A percentile compares a stretch with the other conserved stretches of the same genome.
phyloP scores from a whole-genome alignment of 1,284 basidiomycete species.

The Trichosporon faecale region DNA sequence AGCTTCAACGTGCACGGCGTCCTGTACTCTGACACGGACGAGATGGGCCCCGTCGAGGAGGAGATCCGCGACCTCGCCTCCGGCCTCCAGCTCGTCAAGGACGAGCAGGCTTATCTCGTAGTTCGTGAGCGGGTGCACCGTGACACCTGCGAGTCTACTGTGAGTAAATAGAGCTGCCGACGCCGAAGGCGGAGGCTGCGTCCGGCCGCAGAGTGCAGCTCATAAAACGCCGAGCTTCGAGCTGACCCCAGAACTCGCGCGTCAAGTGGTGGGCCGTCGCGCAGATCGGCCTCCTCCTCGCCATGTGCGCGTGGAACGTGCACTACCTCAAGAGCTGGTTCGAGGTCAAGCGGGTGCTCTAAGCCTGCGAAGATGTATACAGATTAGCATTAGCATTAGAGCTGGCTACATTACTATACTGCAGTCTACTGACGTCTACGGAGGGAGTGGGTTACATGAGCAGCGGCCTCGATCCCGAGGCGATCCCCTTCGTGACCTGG shows the following conservation, averaged over 20 bases:
- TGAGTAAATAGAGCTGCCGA: constrained; percentile 49
- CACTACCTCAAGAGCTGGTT: constrained; percentile 94
- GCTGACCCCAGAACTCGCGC: constrained; percentile 64
- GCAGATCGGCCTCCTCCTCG: constrained; percentile 80
- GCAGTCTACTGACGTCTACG: background rate
- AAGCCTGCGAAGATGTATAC: constrained; percentile 22
- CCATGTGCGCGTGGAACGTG: constrained; percentile 92
- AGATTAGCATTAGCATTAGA: background rate
- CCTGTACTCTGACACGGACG: constrained; percentile 60
- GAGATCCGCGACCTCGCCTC: constrained; percentile 88
- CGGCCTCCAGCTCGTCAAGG: constrained; percentile 85
- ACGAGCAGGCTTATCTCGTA: constrained; percentile 98
- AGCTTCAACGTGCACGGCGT: constrained; percentile 99
- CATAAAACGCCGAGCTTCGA: background rate
- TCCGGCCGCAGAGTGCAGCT: background rate
- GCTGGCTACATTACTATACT: too few relatives aligned
- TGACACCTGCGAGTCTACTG: constrained; percentile 58
- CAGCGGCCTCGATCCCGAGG: background rate
- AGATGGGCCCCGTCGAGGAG: constrained; percentile 87
- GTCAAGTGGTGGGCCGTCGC: constrained; percentile 99
- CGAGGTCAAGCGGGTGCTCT: constrained; percentile 90
- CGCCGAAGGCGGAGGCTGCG: too few relatives aligned
- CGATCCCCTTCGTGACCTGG: background rate
- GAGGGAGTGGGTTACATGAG: background rate
- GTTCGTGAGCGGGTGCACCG: constrained; percentile 89